A percentile compares a stretch with the other conserved stretches of the same genome.
Evolutionary conservation across 73 alveolate genomes (phyloP).

Genomic region (Tetrahymena borealis): DNA sequence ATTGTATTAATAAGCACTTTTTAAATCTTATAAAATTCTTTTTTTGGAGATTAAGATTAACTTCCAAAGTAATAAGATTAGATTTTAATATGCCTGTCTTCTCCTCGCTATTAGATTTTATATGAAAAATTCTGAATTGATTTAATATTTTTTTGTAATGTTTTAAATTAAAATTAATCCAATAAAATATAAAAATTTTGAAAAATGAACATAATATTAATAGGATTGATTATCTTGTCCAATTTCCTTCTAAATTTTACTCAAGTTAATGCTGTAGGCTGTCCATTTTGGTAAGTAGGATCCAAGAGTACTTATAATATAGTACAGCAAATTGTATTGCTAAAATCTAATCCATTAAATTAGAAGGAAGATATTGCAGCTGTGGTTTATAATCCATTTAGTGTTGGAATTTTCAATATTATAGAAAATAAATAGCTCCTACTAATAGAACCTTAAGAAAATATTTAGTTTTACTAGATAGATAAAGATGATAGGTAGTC

Average conservation of each 20-base stretch:
- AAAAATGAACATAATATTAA: background rate
- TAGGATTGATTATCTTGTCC: background rate
- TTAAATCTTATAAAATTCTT: too few relatives aligned
- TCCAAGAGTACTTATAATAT: background rate
- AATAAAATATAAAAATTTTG: too few relatives aligned
- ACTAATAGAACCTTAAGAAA: background rate
- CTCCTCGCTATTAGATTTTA: too few relatives aligned
- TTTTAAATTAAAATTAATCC: too few relatives aligned
- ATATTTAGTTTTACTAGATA: background rate
- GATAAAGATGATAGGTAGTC: background rate
- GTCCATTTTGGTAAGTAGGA: background rate
- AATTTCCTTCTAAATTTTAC: background rate
- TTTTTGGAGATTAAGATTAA: too few relatives aligned
- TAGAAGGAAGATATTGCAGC: background rate
- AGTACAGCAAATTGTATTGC: background rate
- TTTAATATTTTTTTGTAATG: too few relatives aligned
- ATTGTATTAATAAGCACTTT: too few relatives aligned
- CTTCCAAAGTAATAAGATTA: too few relatives aligned
- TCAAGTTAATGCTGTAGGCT: background rate
- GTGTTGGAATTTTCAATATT: background rate
- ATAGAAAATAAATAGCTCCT: background rate
- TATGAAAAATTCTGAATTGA: too few relatives aligned
- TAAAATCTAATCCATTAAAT: background rate
- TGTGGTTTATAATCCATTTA: background rate
- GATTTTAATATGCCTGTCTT: too few relatives aligned